These are phyloP conservation scores for Musa itinerans DNA, from an alignment of 176 grass and related monocot genomes.

Conservation along the genomic window DNA sequence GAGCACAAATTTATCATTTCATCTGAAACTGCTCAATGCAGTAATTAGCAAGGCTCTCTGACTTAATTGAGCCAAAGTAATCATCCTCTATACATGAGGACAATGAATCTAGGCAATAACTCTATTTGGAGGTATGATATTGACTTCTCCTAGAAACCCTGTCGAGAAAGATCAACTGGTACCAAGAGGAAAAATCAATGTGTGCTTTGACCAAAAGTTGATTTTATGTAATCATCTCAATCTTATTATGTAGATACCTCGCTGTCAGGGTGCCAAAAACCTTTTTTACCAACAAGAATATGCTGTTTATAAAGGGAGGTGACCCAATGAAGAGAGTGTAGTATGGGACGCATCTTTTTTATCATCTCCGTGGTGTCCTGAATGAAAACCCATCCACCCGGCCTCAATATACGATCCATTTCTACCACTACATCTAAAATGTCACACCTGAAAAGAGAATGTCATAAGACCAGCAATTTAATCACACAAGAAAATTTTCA, in stretches of 20 bases:
- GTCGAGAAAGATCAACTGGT: not conserved
- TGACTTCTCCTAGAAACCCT: not conserved
- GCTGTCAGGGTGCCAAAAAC: slow-evolving; percentile 58
- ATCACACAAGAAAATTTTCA: slow-evolving; percentile 8
- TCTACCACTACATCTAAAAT: slow-evolving; percentile 52
- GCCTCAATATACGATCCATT: slow-evolving; percentile 83
- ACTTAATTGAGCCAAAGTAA: too few relatives aligned
- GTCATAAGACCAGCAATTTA: slow-evolving; percentile 2
- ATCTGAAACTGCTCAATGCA: too few relatives aligned
- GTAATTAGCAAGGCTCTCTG: too few relatives aligned
- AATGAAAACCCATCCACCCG: slow-evolving; percentile 72
- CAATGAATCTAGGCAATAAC: too few relatives aligned
- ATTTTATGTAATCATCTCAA: not conserved
- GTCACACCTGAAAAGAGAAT: slow-evolving; percentile 54
- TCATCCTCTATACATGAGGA: too few relatives aligned
- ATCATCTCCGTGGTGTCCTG: slow-evolving; percentile 46
- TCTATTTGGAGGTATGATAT: too few relatives aligned
- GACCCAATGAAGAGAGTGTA: slow-evolving; percentile 59
- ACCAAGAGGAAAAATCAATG: not conserved
- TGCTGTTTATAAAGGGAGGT: slow-evolving; percentile 44
- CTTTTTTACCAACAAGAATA: slow-evolving; percentile 66
- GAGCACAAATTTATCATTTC: too few relatives aligned
- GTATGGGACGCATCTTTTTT: slow-evolving; percentile 50
- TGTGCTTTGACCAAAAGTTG: not conserved
- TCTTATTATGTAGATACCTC: slow-evolving; percentile 16